These are phyloP conservation scores for Cardiospermum halicacabum DNA, from an alignment of 345 rosid species.

Conservation along the genomic window DNA sequence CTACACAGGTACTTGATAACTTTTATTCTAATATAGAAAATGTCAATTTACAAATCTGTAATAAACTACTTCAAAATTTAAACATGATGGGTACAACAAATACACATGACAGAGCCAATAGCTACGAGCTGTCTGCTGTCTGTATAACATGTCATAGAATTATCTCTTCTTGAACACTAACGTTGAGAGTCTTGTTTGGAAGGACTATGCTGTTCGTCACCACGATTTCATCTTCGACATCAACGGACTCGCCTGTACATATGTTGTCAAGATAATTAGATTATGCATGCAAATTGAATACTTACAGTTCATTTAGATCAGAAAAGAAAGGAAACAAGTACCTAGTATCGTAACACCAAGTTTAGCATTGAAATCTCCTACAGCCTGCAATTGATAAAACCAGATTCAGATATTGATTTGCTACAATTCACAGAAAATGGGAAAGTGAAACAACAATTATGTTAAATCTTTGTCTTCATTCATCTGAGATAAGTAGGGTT, in stretches of 20 bases:
- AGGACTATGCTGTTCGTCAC: slow-evolving; percentile 86
- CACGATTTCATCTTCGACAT: slow-evolving; percentile 89
- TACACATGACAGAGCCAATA: background rate
- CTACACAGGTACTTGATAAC: background rate
- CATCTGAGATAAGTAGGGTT: background rate
- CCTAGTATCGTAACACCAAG: slow-evolving; percentile 95
- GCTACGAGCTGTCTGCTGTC: background rate
- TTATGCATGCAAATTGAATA: slow-evolving; percentile 3
- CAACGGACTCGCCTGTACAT: slow-evolving; percentile 75
- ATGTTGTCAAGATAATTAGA: slow-evolving; percentile 1
- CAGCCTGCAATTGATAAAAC: slow-evolving; percentile 62
- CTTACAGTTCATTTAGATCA: background rate
- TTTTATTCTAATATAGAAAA: background rate
- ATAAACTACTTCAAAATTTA: background rate
- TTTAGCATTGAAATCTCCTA: slow-evolving; percentile 75
- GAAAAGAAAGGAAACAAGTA: slow-evolving; percentile 20
- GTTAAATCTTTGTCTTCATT: background rate
- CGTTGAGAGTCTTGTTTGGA: slow-evolving; percentile 77
- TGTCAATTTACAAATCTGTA: slow-evolving; percentile 15
- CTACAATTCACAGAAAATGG: background rate
- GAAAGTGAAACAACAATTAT: background rate
- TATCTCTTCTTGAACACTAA: slow-evolving; percentile 78
- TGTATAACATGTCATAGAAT: slow-evolving; percentile 37
- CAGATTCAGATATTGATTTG: slow-evolving; percentile 15
- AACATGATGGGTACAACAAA: background rate